A percentile compares a stretch with the other conserved stretches of the same genome.
Conservation (phyloP, 768 basidiomycete species). For the Mycena filopes region DNA sequence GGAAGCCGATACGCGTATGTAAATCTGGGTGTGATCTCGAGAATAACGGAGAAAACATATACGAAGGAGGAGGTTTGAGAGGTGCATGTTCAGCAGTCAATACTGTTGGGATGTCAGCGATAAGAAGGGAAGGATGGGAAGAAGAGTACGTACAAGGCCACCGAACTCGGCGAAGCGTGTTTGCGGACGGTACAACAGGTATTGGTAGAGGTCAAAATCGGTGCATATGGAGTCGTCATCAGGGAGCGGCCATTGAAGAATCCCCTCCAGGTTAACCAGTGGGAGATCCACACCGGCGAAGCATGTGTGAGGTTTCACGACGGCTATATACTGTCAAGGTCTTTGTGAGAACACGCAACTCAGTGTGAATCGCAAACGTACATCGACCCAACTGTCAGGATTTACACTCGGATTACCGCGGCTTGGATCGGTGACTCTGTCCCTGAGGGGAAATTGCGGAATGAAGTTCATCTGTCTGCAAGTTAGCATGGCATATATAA, state of each 20-base stretch:
- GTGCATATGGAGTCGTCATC: background rate
- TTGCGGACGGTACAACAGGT: background rate
- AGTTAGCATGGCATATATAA: background rate
- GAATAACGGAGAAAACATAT: too few relatives aligned
- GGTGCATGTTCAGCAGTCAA: too few relatives aligned
- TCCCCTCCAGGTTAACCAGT: background rate
- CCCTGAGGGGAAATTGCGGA: background rate
- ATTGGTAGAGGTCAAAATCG: conserved; percentile 12
- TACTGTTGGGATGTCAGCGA: too few relatives aligned
- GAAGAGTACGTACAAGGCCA: background rate
- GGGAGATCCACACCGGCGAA: conserved; percentile 1
- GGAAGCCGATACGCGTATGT: too few relatives aligned
- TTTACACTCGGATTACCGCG: background rate
- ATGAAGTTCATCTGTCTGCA: background rate
- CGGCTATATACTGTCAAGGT: background rate
- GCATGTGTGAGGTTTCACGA: conserved; percentile 1
- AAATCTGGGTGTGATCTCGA: too few relatives aligned
- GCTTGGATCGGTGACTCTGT: background rate
- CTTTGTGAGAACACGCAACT: too few relatives aligned
- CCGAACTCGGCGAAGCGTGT: conserved; percentile 2
- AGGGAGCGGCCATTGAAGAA: background rate
- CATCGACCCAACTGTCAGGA: background rate
- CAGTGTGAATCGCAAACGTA: background rate
- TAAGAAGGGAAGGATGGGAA: background rate
- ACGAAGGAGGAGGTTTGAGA: too few relatives aligned